Evolutionary conservation across 2,329 filamentous ascomycete genomes (phyloP), one percentile per base, ranked within the genome.

Genomic region (Cytospora leucostoma): DNA sequence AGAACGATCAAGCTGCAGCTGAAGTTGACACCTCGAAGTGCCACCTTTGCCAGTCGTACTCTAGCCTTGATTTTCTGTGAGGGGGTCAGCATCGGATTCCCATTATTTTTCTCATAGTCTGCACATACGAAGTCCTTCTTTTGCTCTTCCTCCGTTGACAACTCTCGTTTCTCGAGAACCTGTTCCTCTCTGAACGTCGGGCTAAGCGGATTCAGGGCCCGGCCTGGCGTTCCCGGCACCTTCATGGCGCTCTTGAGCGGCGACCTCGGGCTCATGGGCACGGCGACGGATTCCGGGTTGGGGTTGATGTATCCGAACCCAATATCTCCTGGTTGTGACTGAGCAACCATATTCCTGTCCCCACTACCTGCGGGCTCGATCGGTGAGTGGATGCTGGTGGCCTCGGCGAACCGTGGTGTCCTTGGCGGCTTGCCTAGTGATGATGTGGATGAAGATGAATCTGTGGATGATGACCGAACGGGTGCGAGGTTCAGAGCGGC

Each of bases 1-100:
- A 99, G 84, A 68, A 99, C 92, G 74, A 99, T 97, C 65, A 98
- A 83, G 75, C 91, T 94, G 82, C 95, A 99, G 76, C 92, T 93
- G 77, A 99, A 98, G 83, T 94, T 97, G 78, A 98, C 91, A 62
- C 92, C 90, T 68, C 95, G 90, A n/a, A 99, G 88, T 67, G 96
- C 86, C 71, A 98, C 89, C 81, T 99, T 99, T 70, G 94, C 95
- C 77, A 98, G 83, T 54, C 95, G 88, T 38, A 98, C 93, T 69
- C 92, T 87, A 40, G 89, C 89, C 80, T 97, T 98, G 75, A 96
- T 86, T 89, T 91, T 96, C 94, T 97, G 73, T 54, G 64, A 7
- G 50, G 34, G 60, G 69, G 70, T 77, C 70, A 74, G 70, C 72
- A 10, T 60, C 35, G 13, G 37, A 19, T 27, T 47, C 5, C 13